These are phyloP conservation scores for Phytophthora europaea DNA, from an alignment of 352 stramenopile genomes.

Conservation along the genomic window DNA sequence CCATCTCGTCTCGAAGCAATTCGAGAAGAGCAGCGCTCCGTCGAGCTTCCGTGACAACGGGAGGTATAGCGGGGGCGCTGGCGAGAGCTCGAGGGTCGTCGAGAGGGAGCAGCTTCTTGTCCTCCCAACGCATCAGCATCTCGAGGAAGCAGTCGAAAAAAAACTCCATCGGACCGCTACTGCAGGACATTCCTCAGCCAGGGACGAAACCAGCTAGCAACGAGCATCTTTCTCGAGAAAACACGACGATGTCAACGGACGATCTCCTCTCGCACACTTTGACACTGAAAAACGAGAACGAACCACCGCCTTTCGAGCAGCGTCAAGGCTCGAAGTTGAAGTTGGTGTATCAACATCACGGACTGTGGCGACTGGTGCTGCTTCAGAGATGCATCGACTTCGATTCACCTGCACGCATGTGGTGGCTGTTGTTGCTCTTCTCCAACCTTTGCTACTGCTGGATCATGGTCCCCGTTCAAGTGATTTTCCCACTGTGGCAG, in stretches of 20 bases:
- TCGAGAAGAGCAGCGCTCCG: background rate
- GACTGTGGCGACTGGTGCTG: background rate
- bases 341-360: background rate
- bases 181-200: background rate
- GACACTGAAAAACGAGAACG: background rate
- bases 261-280: background rate
- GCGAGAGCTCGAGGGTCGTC: background rate
- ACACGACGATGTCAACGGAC: background rate
- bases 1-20: conserved; percentile 2
- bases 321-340: background rate
- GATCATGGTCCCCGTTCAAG: background rate
- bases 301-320: background rate
- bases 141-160: conserved; percentile 1
- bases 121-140: background rate
- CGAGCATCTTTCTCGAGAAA: background rate
- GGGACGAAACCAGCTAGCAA: background rate
- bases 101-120: background rate
- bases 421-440: background rate
- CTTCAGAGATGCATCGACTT: background rate
- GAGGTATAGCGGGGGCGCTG: background rate
- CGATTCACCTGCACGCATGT: background rate
- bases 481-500: conserved; percentile 1
- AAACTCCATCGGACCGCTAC: background rate
- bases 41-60: background rate
- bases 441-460: conserved; percentile 1